A percentile compares a stretch with the other conserved stretches of the same genome.
These are phyloP conservation scores for Guillardia theta DNA, from an alignment of 78 protist genomes.

Conservation along the genomic window DNA sequence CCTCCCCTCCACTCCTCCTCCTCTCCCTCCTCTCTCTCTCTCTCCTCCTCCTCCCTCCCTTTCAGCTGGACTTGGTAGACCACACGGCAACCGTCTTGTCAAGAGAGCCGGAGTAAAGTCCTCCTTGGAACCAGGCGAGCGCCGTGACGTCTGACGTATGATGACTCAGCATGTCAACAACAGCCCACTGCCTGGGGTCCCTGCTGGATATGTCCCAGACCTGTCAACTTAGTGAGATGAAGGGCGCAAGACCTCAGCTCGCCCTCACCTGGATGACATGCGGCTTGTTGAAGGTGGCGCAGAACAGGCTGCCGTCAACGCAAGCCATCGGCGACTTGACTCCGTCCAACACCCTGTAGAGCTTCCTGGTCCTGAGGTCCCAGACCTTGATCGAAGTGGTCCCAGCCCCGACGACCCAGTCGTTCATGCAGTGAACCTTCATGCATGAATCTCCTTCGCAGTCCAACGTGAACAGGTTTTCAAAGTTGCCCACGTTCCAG, in stretches of 20 bases:
- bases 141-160: background rate
- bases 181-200: background rate
- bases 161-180: background rate
- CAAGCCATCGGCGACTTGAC: background rate
- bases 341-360: background rate
- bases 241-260: background rate
- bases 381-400: background rate
- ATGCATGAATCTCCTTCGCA: background rate
- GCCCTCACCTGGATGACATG: background rate
- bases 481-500: background rate
- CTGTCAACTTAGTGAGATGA: background rate
- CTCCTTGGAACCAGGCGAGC: background rate
- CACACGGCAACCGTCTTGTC: background rate
- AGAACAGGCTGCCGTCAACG: background rate
- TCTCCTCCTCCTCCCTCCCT: background rate
- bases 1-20: background rate
- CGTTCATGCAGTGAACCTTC: background rate
- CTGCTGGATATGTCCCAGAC: background rate
- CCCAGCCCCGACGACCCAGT: background rate
- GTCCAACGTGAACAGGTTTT: background rate
- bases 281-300: background rate
- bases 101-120: background rate
- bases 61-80: background rate
- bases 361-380: background rate
- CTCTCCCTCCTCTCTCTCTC: background rate